Base-by-base conservation (phyloP, 768 basidiomycete species). In the Tulasnella sp. region DNA sequence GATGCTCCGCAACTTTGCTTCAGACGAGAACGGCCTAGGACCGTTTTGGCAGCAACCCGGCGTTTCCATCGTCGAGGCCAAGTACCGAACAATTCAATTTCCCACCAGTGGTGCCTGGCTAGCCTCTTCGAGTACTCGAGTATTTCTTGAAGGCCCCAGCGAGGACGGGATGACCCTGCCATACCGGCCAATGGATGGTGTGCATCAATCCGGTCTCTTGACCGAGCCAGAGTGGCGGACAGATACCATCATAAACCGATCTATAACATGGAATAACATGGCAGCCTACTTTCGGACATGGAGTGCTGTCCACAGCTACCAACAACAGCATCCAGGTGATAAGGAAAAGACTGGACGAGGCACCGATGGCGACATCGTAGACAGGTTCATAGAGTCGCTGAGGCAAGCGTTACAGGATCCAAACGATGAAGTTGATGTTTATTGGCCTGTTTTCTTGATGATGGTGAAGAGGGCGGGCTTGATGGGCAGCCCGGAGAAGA, bases 1-100 rank as follows among this genome's bases (percentile, higher is more conserved):
- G 0, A 84, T 89, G 20, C 91, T 95, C 79, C 87, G 88, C 13
- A 85, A 85, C 2, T 94, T 91, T 82, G 37, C 39, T 39, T 23
- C 32, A 35, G 26, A 51, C 26, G 61, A 67, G 26, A 16, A 40
- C 26, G 42, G 37, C 44, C 82, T 93, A 9, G 93, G 93, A 0
- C 88, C 90, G 1, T 88, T 94, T 82, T 95, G 93, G 88, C 88
- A 95, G 80, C 90, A 91, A 40, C 94, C 94, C 0, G 94, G 94
- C 23, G 87, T 94, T 13, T 88, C 88, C 0, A 91, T 94, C 80
- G 86, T 95, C 26, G 91, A 93, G 77, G 86, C 86, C 11, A 89
- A 92, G 81, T 87, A 95, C 3, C 86, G 90, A 6, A 89, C 89
- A 40, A 87, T 95, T 26, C 92, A 83, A 2, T 83, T 84, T 79